Conservation (phyloP, 257 asterid species). For the Capsicum pubescens region DNA sequence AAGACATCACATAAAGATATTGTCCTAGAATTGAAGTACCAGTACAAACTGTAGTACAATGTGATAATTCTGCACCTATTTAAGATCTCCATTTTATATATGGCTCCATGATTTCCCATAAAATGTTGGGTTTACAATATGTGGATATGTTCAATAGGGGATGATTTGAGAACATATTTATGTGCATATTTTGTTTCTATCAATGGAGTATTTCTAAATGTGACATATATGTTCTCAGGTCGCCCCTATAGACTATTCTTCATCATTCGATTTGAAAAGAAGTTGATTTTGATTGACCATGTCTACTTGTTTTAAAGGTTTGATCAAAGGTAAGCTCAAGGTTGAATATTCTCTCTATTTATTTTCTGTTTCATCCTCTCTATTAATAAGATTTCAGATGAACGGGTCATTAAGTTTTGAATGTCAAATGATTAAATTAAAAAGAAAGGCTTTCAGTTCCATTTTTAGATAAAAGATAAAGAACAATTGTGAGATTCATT, state of each 20-base stretch:
- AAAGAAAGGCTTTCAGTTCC: not conserved
- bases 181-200: not conserved
- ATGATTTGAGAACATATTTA: not conserved
- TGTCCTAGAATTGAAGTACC: not conserved
- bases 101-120: not conserved
- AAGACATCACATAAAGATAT: not conserved
- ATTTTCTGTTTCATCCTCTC: not conserved
- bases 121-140: not conserved
- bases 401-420: not conserved
- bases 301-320: not conserved
- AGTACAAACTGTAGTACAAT: slow-evolving; percentile 21
- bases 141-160: slow-evolving; percentile 16
- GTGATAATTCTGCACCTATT: not conserved
- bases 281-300: not conserved
- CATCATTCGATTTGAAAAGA: not conserved
- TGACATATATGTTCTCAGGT: slow-evolving; percentile 28
- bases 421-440: not conserved
- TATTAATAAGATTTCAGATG: not conserved
- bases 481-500: not conserved
- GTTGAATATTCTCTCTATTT: not conserved
- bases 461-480: too few species aligned
- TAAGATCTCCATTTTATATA: not conserved
- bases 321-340: not conserved
- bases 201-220: not conserved
- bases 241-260: slow-evolving; percentile 11